A percentile compares a stretch with the other conserved stretches of the same genome.
Evolutionary conservation across 768 basidiomycete genomes (phyloP).

Genomic region (Tricholoma bakamatsutake): DNA sequence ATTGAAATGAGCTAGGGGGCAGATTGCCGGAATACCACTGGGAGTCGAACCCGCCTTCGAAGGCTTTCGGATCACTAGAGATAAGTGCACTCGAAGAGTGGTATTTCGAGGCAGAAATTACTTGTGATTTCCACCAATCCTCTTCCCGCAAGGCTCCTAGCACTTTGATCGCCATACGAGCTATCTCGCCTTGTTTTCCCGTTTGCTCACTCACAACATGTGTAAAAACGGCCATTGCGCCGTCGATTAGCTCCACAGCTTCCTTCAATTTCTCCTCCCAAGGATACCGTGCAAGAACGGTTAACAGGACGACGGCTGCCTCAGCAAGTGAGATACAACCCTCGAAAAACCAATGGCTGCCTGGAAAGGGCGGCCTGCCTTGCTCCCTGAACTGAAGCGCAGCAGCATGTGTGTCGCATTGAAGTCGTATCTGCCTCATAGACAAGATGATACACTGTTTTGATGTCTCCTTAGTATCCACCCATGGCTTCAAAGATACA

Average conservation of each 20-base stretch:
- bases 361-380: conserved; percentile 20
- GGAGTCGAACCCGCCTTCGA: not conserved
- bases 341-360: conserved; percentile 35
- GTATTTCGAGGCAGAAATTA: not conserved
- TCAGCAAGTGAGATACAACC: conserved; percentile 42
- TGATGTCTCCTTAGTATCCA: conserved; percentile 26
- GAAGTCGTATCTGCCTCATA: conserved; percentile 37
- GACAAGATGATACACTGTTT: conserved; percentile 34
- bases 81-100: not conserved
- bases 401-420: conserved; percentile 32
- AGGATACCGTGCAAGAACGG: conserved; percentile 33
- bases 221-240: conserved; percentile 31
- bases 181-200: conserved; percentile 32
- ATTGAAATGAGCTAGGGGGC: not conserved
- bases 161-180: conserved; percentile 33
- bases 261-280: conserved; percentile 32
- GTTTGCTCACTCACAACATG: conserved; percentile 28
- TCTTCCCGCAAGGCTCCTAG: conserved; percentile 28
- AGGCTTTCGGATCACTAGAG: not conserved
- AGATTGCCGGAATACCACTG: not conserved
- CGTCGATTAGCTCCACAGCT: conserved; percentile 31
- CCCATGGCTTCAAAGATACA: conserved; percentile 17
- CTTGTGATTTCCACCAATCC: conserved; percentile 16
- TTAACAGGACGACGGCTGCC: conserved; percentile 39
- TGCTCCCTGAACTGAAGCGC: conserved; percentile 18